Conservation (phyloP, 805 yeast species). For the Cephaloascus albidus region DNA sequence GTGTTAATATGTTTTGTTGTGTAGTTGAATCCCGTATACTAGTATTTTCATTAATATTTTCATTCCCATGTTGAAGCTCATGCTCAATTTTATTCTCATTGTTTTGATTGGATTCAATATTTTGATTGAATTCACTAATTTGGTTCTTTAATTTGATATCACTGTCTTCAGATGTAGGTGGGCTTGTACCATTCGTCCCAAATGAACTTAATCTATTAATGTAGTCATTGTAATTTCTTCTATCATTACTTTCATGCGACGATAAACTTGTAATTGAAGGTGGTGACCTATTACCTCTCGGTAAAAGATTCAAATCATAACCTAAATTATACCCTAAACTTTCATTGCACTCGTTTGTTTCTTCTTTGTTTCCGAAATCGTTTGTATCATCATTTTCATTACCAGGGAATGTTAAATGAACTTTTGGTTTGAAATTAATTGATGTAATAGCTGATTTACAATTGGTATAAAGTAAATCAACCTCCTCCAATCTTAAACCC, state of each 20-base stretch:
- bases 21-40: not conserved
- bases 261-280: not conserved
- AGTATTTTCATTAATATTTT: not conserved
- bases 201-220: not conserved
- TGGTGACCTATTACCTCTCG: not conserved
- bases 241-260: not conserved
- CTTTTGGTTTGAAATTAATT: conserved; percentile 22
- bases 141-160: not conserved
- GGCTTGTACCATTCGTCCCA: not conserved
- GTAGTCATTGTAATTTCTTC: not conserved
- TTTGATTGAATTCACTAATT: not conserved
- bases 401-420: not conserved
- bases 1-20: not conserved
- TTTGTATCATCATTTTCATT: not conserved
- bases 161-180: not conserved
- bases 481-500: conserved; percentile 73
- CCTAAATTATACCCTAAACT: not conserved
- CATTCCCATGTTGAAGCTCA: not conserved
- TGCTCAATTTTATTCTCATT: not conserved
- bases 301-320: not conserved
- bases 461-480: conserved; percentile 61
- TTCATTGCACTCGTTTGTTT: too few species aligned
- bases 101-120: not conserved
- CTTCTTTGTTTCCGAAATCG: not conserved
- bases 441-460: conserved; percentile 50